Evolutionary conservation across 495 filamentous ascomycete species (phyloP).

Genomic region (Pyrenula massariospora): DNA sequence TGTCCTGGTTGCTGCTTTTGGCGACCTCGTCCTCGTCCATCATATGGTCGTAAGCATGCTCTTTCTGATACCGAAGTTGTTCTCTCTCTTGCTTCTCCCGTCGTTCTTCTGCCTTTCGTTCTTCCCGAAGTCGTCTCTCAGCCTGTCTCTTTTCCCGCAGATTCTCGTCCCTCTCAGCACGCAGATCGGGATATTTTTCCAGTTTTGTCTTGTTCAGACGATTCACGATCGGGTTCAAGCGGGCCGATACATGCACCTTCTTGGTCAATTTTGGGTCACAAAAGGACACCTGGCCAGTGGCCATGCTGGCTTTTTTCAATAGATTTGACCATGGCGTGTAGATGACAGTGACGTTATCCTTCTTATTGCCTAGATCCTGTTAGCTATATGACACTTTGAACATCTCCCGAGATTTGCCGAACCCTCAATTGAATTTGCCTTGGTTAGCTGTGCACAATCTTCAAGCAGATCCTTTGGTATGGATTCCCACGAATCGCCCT

Average conservation of each 20-base stretch:
- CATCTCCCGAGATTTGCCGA: conserved; percentile 2
- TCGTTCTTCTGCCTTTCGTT: conserved; percentile 72
- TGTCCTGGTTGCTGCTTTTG: conserved; percentile 38
- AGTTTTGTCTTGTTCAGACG: conserved; percentile 90
- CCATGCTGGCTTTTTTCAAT: conserved; percentile 93
- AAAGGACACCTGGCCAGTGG: conserved; percentile 86
- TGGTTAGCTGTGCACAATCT: conserved; percentile 90
- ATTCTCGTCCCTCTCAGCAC: conserved; percentile 64
- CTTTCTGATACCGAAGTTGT: conserved; percentile 85
- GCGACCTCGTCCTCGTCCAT: conserved; percentile 30
- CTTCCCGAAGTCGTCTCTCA: conserved; percentile 56
- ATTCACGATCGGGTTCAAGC: conserved; percentile 86
- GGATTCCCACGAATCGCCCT: conserved; percentile 75
- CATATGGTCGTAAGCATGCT: conserved; percentile 85
- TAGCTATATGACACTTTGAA: background rate
- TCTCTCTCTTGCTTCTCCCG: conserved; percentile 63
- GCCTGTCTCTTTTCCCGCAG: conserved; percentile 53
- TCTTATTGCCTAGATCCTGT: conserved; percentile 67
- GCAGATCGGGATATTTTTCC: conserved; percentile 74
- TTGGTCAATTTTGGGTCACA: conserved; percentile 80
- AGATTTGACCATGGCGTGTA: conserved; percentile 98
- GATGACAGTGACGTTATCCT: conserved; percentile 91
- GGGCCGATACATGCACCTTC: conserved; percentile 58
- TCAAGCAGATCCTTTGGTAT: conserved; percentile 64
- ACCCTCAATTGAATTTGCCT: conserved; percentile 98